A percentile compares a stretch with the other conserved stretches of the same genome.
These are phyloP conservation scores for Crinitomyces ghanaensis DNA, from an alignment of 805 yeast species.

Conservation along the genomic window DNA sequence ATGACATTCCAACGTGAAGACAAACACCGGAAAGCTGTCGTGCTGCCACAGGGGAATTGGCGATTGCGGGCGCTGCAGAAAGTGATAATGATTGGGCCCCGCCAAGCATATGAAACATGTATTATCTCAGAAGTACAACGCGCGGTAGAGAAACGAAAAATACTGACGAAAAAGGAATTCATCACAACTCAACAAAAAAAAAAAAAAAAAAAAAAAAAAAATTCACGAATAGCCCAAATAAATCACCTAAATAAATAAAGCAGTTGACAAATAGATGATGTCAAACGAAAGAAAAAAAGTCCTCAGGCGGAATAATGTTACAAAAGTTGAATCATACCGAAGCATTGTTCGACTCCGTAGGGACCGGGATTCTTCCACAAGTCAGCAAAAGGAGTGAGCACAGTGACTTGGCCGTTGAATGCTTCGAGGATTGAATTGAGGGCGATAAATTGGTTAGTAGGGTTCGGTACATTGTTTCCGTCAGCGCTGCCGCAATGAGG, in stretches of 20 bases:
- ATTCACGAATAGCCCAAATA: neutral
- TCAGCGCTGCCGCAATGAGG: slow-evolving; percentile 64
- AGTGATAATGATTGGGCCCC: too few relatives aligned
- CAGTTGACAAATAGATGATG: too few relatives aligned
- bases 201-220: slow-evolving; percentile 2
- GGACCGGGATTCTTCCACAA: slow-evolving; percentile 79
- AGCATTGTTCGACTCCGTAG: slow-evolving; percentile 77
- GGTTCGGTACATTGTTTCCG: slow-evolving; percentile 63
- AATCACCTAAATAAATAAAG: slow-evolving; percentile 1
- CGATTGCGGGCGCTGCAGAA: too few relatives aligned
- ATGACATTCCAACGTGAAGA: too few relatives aligned
- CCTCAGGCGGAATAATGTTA: slow-evolving; percentile 9
- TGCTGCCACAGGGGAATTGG: too few relatives aligned
- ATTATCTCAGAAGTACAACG: too few relatives aligned
- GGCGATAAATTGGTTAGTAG: slow-evolving; percentile 62
- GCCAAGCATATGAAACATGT: too few relatives aligned
- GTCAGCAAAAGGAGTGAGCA: slow-evolving; percentile 74
- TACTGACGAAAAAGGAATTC: too few relatives aligned
- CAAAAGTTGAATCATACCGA: slow-evolving; percentile 41
- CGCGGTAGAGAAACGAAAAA: slow-evolving; percentile 4
- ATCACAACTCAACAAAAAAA: too few relatives aligned
- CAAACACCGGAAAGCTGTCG: too few relatives aligned
- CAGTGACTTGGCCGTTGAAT: slow-evolving; percentile 42
- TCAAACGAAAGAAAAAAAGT: slow-evolving; percentile 1
- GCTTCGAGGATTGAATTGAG: slow-evolving; percentile 48